A percentile compares a stretch with the other conserved stretches of the same genome.
These are phyloP conservation scores for Coemansia furcata DNA, from an alignment of 192 early-diverging fungal genomes.

Conservation along the genomic window DNA sequence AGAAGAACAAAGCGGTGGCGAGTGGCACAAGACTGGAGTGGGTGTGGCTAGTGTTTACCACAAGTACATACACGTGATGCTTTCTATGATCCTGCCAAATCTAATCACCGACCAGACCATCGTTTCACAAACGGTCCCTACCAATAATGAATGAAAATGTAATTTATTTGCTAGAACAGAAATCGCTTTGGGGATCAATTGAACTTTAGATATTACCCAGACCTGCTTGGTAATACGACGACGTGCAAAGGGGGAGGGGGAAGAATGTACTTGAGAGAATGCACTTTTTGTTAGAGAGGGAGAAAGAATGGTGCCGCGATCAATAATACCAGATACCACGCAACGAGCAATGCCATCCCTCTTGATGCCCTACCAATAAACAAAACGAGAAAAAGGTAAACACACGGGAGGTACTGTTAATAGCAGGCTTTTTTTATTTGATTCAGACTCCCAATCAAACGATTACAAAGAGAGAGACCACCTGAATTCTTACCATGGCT, in stretches of 20 bases:
- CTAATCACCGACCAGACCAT: not conserved
- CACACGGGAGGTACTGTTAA: not conserved
- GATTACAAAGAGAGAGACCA: conserved; percentile 1
- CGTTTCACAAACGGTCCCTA: not conserved
- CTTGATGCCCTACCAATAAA: conserved; percentile 14
- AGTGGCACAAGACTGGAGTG: not conserved
- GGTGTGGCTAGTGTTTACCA: not conserved
- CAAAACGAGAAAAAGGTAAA: not conserved
- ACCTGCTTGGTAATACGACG: not conserved
- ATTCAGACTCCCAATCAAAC: not conserved
- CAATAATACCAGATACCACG: conserved; percentile 25
- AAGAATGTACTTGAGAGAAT: not conserved
- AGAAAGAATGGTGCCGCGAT: conserved; percentile 12
- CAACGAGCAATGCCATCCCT: conserved; percentile 11
- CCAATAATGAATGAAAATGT: not conserved
- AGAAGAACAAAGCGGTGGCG: not conserved
- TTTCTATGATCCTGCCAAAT: not conserved
- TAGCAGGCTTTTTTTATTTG: not conserved
- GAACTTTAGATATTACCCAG: not conserved
- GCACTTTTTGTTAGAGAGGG: conserved; percentile 3
- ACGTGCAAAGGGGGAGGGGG: not conserved
- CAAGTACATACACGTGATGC: not conserved
- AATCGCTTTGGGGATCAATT: not conserved
- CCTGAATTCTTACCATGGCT: conserved; percentile 36
- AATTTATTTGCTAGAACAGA: no score